Evolutionary conservation across 169 alveolate species (phyloP).

Genomic region (Plasmodium inui): DNA sequence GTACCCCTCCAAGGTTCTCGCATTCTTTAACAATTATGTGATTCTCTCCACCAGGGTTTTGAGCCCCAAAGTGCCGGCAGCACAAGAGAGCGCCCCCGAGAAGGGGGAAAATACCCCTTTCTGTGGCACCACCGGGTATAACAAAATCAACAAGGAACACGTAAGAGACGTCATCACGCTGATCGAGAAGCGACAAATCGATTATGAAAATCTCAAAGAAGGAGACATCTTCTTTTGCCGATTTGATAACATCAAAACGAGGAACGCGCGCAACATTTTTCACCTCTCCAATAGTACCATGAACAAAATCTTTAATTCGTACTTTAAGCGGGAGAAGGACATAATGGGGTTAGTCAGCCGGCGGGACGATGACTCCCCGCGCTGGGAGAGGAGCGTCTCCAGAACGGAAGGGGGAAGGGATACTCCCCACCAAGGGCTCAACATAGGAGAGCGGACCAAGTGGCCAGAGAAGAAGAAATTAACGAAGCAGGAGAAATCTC

Average conservation of each 20-base stretch:
- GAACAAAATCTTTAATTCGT: constrained; percentile 36
- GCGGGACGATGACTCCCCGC: neutral
- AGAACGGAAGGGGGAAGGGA: neutral
- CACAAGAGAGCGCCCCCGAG: neutral
- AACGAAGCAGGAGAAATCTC: neutral
- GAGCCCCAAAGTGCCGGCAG: neutral
- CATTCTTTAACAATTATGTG: constrained; percentile 58
- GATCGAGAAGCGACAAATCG: constrained; percentile 67
- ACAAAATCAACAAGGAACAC: neutral
- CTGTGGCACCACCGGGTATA: neutral
- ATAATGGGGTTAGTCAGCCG: neutral
- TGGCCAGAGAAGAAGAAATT: neutral
- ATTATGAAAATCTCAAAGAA: constrained; percentile 69
- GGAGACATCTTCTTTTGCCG: constrained; percentile 72
- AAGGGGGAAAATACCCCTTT: neutral
- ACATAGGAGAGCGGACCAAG: neutral
- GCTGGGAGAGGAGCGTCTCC: neutral
- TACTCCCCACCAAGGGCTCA: neutral
- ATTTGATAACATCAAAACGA: constrained; percentile 48
- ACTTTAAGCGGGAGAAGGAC: constrained; percentile 47
- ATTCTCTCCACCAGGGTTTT: constrained; percentile 49
- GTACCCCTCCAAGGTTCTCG: constrained; percentile 70
- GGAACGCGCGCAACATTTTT: constrained; percentile 60
- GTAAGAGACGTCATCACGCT: constrained; percentile 45
- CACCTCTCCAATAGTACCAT: constrained; percentile 52